Evolutionary conservation across 345 rosid species (phyloP).

Genomic region (Acer campestre): DNA sequence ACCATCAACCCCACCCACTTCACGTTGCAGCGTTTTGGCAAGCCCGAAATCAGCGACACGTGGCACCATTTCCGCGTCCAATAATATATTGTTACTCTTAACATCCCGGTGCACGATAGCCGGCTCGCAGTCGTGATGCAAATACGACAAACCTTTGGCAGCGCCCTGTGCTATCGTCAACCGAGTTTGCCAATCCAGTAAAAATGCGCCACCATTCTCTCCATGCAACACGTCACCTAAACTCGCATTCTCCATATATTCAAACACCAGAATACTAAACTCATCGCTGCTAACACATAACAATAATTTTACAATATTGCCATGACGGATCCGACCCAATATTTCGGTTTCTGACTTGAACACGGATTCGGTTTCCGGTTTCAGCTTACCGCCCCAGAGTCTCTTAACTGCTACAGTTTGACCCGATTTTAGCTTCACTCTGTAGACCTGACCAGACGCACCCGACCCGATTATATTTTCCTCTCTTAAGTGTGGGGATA

Average conservation of each 20-base stretch:
- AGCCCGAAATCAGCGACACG: conserved; percentile 79
- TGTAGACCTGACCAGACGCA: conserved; percentile 67
- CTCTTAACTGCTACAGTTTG: conserved; percentile 69
- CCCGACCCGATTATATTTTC: conserved; percentile 64
- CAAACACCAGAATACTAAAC: conserved; percentile 54
- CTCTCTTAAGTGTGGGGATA: conserved; percentile 42
- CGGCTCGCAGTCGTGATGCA: conserved; percentile 74
- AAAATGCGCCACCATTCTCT: conserved; percentile 29
- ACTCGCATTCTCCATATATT: conserved; percentile 79
- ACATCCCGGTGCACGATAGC: conserved; percentile 80
- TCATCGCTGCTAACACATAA: conserved; percentile 53
- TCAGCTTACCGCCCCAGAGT: conserved; percentile 38
- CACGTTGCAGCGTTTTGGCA: conserved; percentile 55
- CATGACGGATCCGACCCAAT: conserved; percentile 62
- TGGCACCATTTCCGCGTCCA: conserved; percentile 64
- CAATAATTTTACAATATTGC: conserved; percentile 61
- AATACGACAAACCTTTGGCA: conserved; percentile 69
- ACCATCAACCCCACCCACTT: conserved; percentile 15
- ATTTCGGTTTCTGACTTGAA: conserved; percentile 65
- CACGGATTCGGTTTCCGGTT: conserved; percentile 34
- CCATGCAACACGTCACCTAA: conserved; percentile 66
- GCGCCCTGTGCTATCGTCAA: conserved; percentile 56
- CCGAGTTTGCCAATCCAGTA: conserved; percentile 52
- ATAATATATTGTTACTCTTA: conserved; percentile 70
- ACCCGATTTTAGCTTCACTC: conserved; percentile 51